phyloP scores from a whole-genome alignment of 768 basidiomycete species.

The Asterophora lycoperdoides region DNA sequence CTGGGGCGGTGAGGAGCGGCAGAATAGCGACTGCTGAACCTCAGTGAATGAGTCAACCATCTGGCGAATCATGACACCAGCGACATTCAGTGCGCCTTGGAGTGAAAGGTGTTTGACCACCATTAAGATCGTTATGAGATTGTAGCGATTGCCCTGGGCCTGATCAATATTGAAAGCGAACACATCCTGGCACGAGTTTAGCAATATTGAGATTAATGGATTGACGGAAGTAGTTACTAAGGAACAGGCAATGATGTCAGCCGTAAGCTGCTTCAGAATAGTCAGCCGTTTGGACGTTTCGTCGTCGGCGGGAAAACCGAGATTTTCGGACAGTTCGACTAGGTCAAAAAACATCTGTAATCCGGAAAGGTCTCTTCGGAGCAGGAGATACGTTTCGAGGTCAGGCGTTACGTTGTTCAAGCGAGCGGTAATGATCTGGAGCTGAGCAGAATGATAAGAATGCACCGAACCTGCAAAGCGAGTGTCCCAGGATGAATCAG shows the following conservation, averaged over 20 bases:
- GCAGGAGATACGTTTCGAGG: conserved; percentile 43
- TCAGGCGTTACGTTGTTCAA: conserved; percentile 29
- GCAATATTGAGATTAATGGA: conserved; percentile 2
- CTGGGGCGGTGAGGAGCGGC: conserved; percentile 15
- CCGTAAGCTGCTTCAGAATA: conserved; percentile 35
- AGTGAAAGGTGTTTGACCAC: conserved; percentile 37
- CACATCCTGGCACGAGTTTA: conserved; percentile 46
- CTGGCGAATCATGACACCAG: conserved; percentile 35
- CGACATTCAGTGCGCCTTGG: conserved; percentile 45
- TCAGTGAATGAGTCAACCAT: conserved; percentile 33
- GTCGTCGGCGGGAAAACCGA: conserved; percentile 28
- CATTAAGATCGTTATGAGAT: conserved; percentile 50
- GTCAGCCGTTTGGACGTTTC: conserved; percentile 23
- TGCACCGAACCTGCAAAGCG: conserved; percentile 34
- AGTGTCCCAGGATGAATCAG: conserved; percentile 34
- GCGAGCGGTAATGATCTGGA: conserved; percentile 23
- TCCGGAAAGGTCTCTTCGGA: conserved; percentile 47
- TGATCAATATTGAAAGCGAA: conserved; percentile 50
- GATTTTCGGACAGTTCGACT: conserved; percentile 48
- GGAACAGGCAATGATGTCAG: conserved; percentile 51
- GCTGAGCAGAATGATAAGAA: conserved; percentile 34
- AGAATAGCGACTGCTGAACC: conserved; percentile 20
- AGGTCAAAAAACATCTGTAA: conserved; percentile 47
- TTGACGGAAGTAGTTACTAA: conserved; percentile 32
- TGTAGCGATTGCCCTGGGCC: conserved; percentile 31